A percentile compares a stretch with the other conserved stretches of the same genome.
These are phyloP conservation scores for Sicyos edulis DNA, from an alignment of 306 rosid genomes.

Conservation along the genomic window DNA sequence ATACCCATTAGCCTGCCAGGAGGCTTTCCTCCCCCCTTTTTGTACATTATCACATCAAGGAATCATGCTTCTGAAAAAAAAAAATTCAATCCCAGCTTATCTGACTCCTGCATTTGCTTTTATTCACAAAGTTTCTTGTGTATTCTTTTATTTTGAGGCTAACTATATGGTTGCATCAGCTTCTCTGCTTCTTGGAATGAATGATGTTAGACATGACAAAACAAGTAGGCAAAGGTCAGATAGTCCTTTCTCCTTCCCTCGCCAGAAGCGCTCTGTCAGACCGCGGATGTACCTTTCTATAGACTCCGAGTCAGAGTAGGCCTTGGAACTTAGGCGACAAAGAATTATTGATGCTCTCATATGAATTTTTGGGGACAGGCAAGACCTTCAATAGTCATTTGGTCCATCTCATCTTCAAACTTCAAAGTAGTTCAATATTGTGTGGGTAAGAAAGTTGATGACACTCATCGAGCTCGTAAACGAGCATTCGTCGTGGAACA, in stretches of 20 bases:
- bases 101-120: background rate
- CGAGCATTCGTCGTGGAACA: constrained; percentile 5
- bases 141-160: constrained; percentile 22
- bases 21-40: background rate
- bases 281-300: constrained; percentile 61
- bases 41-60: background rate
- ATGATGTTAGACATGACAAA: constrained; percentile 66
- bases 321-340: constrained; percentile 13
- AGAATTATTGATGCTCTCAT: constrained; percentile 23
- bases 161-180: constrained; percentile 49
- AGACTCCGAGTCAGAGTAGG: constrained; percentile 87
- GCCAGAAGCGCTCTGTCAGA: constrained; percentile 92
- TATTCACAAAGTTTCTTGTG: background rate
- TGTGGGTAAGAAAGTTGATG: constrained; percentile 18
- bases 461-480: constrained; percentile 12
- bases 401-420: constrained; percentile 23
- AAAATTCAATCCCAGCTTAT: background rate
- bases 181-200: constrained; percentile 75
- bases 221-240: constrained; percentile 59
- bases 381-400: constrained; percentile 17
- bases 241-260: constrained; percentile 96
- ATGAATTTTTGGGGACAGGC: constrained; percentile 19
- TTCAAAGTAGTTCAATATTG: constrained; percentile 3
- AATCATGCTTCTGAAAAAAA: background rate
- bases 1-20: background rate